Evolutionary conservation across 805 yeast genomes (phyloP), one percentile per base, ranked within the genome.

Genomic region (Myxozyma vanderwaltii): DNA sequence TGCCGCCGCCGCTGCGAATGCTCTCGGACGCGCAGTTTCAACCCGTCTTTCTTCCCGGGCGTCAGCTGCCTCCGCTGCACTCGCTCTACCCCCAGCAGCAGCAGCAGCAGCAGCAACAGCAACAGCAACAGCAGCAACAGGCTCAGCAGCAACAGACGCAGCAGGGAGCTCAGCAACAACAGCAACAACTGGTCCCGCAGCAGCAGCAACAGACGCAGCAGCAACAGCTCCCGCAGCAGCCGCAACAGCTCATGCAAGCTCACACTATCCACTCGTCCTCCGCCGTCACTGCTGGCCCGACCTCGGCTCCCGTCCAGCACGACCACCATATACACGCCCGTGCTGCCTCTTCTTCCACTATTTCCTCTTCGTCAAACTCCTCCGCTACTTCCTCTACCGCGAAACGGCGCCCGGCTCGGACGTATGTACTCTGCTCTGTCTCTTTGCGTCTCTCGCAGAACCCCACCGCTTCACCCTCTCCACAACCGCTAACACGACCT

Each of bases 1-100:
- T 56, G 48, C 58, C 61, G 41, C 64, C 61, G 33, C 61, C 59
- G 23, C 58, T 41, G 40, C 33, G 53, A n/a, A 39, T 56, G 45
- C 56, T 60, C 35, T 43, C 58, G 21, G 61, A 57, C 55, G 40
- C 54, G 12, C 57, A 51, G 23, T 40, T 29, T 47, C 35, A 48
- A 26, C 44, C 58, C 35, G 54, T 49, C 48, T 48, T 47, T 39
- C 46, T 12, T 27, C 46, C 46, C 47, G 51, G 51, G 38, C 57
- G 51, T 21, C 44, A 38, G 51, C 44, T 46, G 46, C 51, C 57
- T 21, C 51, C 50, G 38, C 50, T 46, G 54, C 51, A 54, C 45
- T 40, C 54, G 26, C 49, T 54, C 47, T 46, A 49, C 17, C 44
- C 58, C 8, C 58, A 44, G 56, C 40, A 35, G 56, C 48, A 41